Base-by-base conservation (phyloP, 331 rosid genomes). In the Ulmus americana region DNA sequence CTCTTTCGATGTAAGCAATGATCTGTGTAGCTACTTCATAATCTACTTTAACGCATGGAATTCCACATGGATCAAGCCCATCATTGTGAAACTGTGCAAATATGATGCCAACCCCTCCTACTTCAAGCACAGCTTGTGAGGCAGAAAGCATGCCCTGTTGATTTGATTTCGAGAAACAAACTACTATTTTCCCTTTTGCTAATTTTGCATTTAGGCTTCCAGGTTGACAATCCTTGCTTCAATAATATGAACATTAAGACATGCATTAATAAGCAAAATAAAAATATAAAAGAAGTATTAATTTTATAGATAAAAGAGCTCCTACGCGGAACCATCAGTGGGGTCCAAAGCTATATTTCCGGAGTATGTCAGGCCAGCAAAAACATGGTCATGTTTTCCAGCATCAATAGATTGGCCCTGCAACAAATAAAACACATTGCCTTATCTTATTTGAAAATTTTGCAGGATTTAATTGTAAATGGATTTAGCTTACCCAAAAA, bases 31-130 rank as follows among this genome's bases (percentile, higher is more conserved):
- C 95, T 12, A 69, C 82, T 79, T 85, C 84, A 64, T 82, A 87
- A 70, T 79, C 86, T 39, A 85, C 95, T 65, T 74, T 85, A 40
- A 79, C 53, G 49, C 95, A 87, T 62, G 91, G 89, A 77, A 87
- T 73, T 49, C 54, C 61, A 56, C 95, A 85, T 12, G 75, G 45
- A 8, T 14, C 40, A 20, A 85, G 79, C 49, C 88, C 91, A 28
- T 87, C 88, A 45, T 68, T 64, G 52, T 63, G 85, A 72, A 66
- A 65, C 63, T 87, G 82, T n/a, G 91, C 95, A 61, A 78, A 80
- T 39, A 85, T 72, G 39, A 87, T 51, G 60, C 91, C 95, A 72
- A 83, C 76, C 38, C 91, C 95, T 61, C 91, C 91, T 2, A 84
- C 95, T 42, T 82, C 70, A 60, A 55, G 62, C 45, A 87, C 95